Evolutionary conservation across 441 rosid species (phyloP).

Genomic region (Gossypium davidsonii): DNA sequence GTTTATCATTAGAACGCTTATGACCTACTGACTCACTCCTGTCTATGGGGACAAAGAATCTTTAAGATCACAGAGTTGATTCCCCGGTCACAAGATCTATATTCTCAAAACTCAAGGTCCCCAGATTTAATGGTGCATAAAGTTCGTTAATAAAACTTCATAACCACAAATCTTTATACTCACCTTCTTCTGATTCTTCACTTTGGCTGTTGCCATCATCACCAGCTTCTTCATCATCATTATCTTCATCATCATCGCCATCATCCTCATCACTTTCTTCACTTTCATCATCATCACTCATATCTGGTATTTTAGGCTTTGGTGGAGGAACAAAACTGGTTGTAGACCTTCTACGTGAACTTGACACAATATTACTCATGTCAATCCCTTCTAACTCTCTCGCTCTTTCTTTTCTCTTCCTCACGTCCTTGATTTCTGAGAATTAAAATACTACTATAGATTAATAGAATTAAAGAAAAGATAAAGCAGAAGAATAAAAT

Average conservation of each 20-base stretch:
- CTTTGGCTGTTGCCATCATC: constrained; percentile 36
- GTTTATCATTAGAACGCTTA: not conserved
- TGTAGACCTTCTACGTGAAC: constrained; percentile 75
- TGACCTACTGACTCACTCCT: not conserved
- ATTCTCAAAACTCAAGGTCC: not conserved
- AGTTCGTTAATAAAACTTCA: not conserved
- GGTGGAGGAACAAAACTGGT: constrained; percentile 55
- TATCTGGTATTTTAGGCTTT: constrained; percentile 56
- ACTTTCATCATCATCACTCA: constrained; percentile 33
- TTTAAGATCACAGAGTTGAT: not conserved
- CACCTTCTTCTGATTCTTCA: constrained; percentile 44
- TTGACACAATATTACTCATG: constrained; percentile 71
- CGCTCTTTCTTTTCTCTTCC: constrained; percentile 61
- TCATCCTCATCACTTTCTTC: constrained; percentile 25
- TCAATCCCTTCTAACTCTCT: constrained; percentile 91
- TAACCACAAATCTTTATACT: constrained; percentile 14
- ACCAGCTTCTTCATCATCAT: constrained; percentile 30
- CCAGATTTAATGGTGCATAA: not conserved
- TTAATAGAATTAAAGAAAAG: not conserved
- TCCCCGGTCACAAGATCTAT: not conserved
- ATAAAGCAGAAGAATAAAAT: not conserved
- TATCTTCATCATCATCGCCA: constrained; percentile 27
- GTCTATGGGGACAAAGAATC: not conserved
- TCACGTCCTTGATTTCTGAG: constrained; percentile 81
- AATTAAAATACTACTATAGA: not conserved